Base-by-base conservation (phyloP, 208 protist genomes). In the Wallacemonas sp. region DNA sequence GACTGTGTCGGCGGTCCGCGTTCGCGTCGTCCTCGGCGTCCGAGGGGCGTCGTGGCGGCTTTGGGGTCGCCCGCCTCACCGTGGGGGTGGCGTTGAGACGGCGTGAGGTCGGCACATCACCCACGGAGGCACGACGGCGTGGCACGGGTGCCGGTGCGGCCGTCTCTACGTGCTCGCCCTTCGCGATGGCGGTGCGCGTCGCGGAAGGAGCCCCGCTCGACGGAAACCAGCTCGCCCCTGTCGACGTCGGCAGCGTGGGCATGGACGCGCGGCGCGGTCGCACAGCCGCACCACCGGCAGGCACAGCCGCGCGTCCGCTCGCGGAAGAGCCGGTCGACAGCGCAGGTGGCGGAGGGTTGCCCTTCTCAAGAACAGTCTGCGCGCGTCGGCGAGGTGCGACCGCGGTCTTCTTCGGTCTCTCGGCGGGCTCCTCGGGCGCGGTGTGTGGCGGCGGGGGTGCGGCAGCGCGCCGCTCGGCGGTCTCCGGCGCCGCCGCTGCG, bases 301-400 rank as follows among this genome's bases (percentile, higher is more conserved):
- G n/a, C n/a, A n/a, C n/a, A n/a, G n/a, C n/a, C n/a, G n/a, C n/a
- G n/a, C n/a, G n/a, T n/a, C n/a, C n/a, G n/a, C n/a, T n/a, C n/a
- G n/a, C n/a, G n/a, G n/a, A n/a, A n/a, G n/a, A n/a, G n/a, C n/a
- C n/a, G n/a, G n/a, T n/a, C n/a, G n/a, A n/a, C n/a, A n/a, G n/a
- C n/a, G n/a, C n/a, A n/a, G n/a, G n/a, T n/a, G n/a, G n/a, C n/a
- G n/a, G n/a, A n/a, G n/a, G n/a, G n/a, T 57, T 57, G 10, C 30
- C 30, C 50, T 57, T 57, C 17, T 57, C 50, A 24, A 57, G 8
- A 4, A 57, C 50, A 22, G 50, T 57, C 24, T 57, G 50, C 27
- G 46, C 8, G 27, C 46, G 46, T 34, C 46, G 46, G 33, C 46
- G 46, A 8, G 22, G 17, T 6, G 19, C 17, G n/a, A n/a, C n/a